Evolutionary conservation across 179 eudicot species (phyloP), one percentile per base, ranked within the genome.

Genomic region (Amaranthus tricolor): DNA sequence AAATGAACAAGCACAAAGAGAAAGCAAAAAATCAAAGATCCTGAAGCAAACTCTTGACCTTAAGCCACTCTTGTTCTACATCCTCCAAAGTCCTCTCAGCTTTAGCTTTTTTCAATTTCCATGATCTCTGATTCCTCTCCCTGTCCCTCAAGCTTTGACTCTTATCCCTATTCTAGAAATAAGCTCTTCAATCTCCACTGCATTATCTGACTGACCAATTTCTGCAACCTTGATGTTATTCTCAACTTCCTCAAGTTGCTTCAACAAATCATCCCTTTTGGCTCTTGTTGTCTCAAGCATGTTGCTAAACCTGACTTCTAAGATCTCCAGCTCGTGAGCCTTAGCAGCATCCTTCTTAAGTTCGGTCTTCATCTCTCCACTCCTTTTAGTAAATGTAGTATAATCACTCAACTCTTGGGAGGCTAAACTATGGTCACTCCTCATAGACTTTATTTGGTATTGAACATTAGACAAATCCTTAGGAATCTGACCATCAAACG

Each of bases 61-160:
- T 7, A 21, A 24, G 54, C 85, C 88, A 85, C 8, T 77, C 80
- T 51, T 78, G 82, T 70, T 85, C 78, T 48, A 82, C 75, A 48
- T 54, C 58, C 69, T 66, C 59, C 31, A 85, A 62, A 19, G 51
- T 80, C 55, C 43, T 65, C 68, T 85, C 81, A 0, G 88, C 88
- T 57, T 80, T 77, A 55, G 4, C 4, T 73, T 77, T 75, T 69
- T 62, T 78, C 50, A 6, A 24, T 70, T 70, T 64, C 76, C 59
- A 72, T 56, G 74, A n/a, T 49, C 65, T 78, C n/a, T 82, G 78
- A 74, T 82, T 50, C 51, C 4, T 63, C 60, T 82, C 88, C 79
- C 80, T 75, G 49, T 50, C 84, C 74, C 68, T 80, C 31, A 72
- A 70, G 19, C 21, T 74, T 7, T 72, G 74, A 3, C 71, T 77